These are phyloP conservation scores for Aspergillus hiratsukae DNA, from an alignment of 2,329 filamentous ascomycete genomes.

Conservation along the genomic window DNA sequence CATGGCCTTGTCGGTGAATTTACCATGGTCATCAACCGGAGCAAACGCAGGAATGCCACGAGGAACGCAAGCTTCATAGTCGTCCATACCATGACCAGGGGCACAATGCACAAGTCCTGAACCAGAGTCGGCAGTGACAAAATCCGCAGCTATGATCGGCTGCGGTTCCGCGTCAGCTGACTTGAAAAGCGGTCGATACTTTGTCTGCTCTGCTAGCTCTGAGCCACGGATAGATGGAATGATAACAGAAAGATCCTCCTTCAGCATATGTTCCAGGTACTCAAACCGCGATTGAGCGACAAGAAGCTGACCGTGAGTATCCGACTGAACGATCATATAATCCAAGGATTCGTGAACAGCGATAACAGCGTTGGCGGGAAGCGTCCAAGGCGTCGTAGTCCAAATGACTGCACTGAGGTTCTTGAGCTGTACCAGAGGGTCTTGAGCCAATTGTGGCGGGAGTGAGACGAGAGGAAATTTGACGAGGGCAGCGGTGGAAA, in stretches of 20 bases:
- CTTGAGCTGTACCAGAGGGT: constrained; percentile 40
- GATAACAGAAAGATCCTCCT: constrained; percentile 49
- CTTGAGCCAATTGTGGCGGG: constrained; percentile 41
- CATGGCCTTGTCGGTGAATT: constrained; percentile 75
- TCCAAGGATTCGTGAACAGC: constrained; percentile 70
- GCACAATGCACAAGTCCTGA: constrained; percentile 93
- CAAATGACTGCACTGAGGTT: constrained; percentile 80
- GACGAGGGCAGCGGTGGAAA: constrained; percentile 61
- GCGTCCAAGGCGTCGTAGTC: constrained; percentile 97
- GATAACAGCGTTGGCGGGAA: constrained; percentile 88
- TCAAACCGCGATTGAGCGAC: constrained; percentile 68
- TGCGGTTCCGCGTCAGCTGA: constrained; percentile 55
- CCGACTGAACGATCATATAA: constrained; percentile 64
- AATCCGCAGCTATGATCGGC: constrained; percentile 75
- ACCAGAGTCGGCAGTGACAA: constrained; percentile 85
- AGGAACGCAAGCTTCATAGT: constrained; percentile 75
- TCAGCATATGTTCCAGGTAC: constrained; percentile 49
- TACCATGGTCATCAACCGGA: constrained; percentile 75
- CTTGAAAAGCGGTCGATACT: constrained; percentile 68
- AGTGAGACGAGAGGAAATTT: constrained; percentile 63
- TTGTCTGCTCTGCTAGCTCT: constrained; percentile 56
- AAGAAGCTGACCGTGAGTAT: constrained; percentile 57
- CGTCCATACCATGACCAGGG: constrained; percentile 93
- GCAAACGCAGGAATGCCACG: constrained; percentile 71
- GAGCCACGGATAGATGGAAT: constrained; percentile 58